A percentile compares a stretch with the other conserved stretches of the same genome.
Conservation (phyloP, 1,284 basidiomycete species). For the Vanrija sp. region DNA sequence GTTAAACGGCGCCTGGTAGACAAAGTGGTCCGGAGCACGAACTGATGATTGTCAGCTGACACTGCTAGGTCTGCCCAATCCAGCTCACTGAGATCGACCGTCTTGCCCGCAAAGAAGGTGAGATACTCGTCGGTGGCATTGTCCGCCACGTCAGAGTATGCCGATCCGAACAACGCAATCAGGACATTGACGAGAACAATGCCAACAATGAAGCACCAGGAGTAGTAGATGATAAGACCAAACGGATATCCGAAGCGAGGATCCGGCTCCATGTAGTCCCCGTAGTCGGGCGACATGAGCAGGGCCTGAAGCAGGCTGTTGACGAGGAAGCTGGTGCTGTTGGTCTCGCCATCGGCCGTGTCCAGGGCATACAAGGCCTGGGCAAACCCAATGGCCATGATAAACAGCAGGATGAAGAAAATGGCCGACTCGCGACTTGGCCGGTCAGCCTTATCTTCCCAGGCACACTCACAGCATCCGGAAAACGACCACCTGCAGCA, state of each 20-base stretch:
- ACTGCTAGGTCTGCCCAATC: constrained; percentile 1
- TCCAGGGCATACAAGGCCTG: constrained; percentile 77
- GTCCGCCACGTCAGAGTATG: constrained; percentile 69
- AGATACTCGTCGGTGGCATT: constrained; percentile 55
- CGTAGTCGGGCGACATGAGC: constrained; percentile 76
- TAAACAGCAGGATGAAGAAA: constrained; percentile 77
- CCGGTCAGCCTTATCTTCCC: not conserved
- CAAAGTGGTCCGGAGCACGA: constrained; percentile 66
- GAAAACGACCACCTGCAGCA: constrained; percentile 50
- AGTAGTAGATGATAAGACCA: constrained; percentile 76
- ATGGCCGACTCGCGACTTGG: constrained; percentile 73
- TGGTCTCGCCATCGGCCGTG: constrained; percentile 76
- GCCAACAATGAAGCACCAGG: constrained; percentile 82
- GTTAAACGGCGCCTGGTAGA: constrained; percentile 60
- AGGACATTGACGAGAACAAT: constrained; percentile 89
- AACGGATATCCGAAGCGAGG: constrained; percentile 54
- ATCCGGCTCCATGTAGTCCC: constrained; percentile 52
- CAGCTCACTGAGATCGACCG: constrained; percentile 59
- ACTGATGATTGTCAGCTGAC: constrained; percentile 21
- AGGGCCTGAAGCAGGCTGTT: constrained; percentile 76
- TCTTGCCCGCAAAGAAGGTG: constrained; percentile 83
- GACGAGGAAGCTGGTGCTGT: constrained; percentile 61
- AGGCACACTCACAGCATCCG: constrained; percentile 59
- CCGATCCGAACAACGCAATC: constrained; percentile 88
- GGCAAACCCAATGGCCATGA: constrained; percentile 77